Percentiles rank a stretch among this genome's conserved stretches.
These are phyloP conservation scores for Trametes cingulata DNA, from an alignment of 768 basidiomycete genomes.

Conservation along the genomic window DNA sequence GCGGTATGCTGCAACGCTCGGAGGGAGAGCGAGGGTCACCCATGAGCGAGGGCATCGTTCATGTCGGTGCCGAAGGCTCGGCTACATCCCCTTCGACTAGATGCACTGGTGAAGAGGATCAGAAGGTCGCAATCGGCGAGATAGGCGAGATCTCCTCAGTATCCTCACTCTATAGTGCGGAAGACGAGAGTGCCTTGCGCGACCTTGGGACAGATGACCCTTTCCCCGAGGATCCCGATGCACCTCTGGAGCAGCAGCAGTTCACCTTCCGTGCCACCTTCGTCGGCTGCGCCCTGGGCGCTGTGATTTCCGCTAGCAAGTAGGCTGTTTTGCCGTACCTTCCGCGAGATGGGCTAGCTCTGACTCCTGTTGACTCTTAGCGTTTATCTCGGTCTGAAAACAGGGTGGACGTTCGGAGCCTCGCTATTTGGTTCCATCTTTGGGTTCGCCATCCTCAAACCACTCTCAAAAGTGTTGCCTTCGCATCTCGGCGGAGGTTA, in stretches of 20 bases:
- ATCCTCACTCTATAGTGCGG: constrained; percentile 8
- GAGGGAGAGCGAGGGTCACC: not conserved
- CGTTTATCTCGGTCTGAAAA: constrained; percentile 25
- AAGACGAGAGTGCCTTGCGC: not conserved
- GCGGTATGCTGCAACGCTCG: not conserved
- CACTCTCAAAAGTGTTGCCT: constrained; percentile 20
- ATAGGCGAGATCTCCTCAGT: constrained; percentile 8
- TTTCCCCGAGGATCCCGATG: constrained; percentile 23
- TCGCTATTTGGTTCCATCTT: constrained; percentile 27
- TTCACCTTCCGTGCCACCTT: constrained; percentile 25
- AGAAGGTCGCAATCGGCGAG: constrained; percentile 6
- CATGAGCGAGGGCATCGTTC: not conserved
- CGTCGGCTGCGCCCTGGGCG: constrained; percentile 23
- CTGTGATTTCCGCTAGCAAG: constrained; percentile 28
- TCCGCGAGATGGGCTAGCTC: not conserved
- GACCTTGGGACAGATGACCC: constrained; percentile 22
- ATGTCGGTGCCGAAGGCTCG: not conserved
- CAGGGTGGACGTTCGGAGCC: constrained; percentile 26
- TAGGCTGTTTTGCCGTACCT: not conserved
- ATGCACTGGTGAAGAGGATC: not conserved
- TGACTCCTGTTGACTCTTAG: not conserved
- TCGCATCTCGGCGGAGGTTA: constrained; percentile 23
- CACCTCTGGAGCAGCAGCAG: constrained; percentile 18
- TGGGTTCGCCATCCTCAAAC: constrained; percentile 27
- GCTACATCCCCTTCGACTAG: not conserved